A percentile compares a stretch with the other conserved stretches of the same genome.
phyloP scores from a whole-genome alignment of 2,329 filamentous ascomycete species.

The Niveomyces coronatus region DNA sequence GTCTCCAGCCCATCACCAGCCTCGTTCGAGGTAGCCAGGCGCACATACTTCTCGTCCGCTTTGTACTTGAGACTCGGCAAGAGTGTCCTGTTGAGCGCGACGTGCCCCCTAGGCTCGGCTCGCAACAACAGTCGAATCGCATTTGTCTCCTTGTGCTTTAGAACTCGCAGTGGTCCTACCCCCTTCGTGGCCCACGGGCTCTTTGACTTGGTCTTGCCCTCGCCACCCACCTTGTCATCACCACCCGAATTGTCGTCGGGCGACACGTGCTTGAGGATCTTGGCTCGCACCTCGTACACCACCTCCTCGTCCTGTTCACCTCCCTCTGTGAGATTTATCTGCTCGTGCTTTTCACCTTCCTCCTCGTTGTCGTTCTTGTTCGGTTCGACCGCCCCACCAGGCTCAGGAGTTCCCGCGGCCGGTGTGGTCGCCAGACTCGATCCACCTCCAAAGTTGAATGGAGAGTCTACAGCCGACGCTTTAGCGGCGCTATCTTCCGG shows the following conservation, averaged over 20 bases:
- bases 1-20: conserved; percentile 51
- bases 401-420: conserved; percentile 48
- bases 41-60: conserved; percentile 49
- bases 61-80: conserved; percentile 54
- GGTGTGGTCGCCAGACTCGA: conserved; percentile 52
- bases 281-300: conserved; percentile 60
- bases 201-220: conserved; percentile 35
- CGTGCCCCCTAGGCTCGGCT: conserved; percentile 62
- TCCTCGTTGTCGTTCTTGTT: conserved; percentile 35
- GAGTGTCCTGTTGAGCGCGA: conserved; percentile 62
- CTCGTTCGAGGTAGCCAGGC: conserved; percentile 46
- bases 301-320: conserved; percentile 64
- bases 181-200: conserved; percentile 60
- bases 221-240: conserved; percentile 31
- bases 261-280: conserved; percentile 52
- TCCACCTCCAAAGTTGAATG: conserved; percentile 46
- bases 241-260: conserved; percentile 35
- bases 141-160: conserved; percentile 62
- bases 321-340: conserved; percentile 58
- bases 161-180: conserved; percentile 58
- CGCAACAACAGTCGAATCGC: conserved; percentile 60
- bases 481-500: conserved; percentile 35
- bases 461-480: conserved; percentile 41
- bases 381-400: conserved; percentile 35
- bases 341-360: conserved; percentile 51